Conservation (phyloP, 352 stramenopile species). For the Phytophthora citrophthora region DNA sequence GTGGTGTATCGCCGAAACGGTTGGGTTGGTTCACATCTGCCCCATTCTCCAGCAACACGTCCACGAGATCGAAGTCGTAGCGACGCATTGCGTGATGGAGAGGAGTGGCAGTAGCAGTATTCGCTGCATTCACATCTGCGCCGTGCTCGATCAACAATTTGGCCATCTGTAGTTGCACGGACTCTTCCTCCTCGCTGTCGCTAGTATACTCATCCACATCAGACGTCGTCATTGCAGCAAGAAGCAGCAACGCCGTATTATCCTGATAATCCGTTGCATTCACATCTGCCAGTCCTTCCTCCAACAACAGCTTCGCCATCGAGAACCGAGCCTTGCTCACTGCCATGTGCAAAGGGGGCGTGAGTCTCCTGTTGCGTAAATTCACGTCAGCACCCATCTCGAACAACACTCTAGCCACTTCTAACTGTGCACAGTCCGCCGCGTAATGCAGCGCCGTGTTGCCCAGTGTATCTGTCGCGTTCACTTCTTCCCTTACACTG, state of each 20-base stretch:
- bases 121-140: conserved; percentile 35
- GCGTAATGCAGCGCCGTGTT: conserved; percentile 48
- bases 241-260: conserved; percentile 34
- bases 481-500: conserved; percentile 30
- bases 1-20: conserved; percentile 38
- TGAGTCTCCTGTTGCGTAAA: conserved; percentile 25
- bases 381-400: conserved; percentile 31
- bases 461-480: conserved; percentile 30
- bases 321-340: conserved; percentile 31
- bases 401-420: conserved; percentile 21
- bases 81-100: conserved; percentile 41
- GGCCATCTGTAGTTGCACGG: conserved; percentile 30
- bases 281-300: conserved; percentile 32
- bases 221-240: conserved; percentile 31
- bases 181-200: conserved; percentile 28
- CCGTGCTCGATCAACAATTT: conserved; percentile 34
- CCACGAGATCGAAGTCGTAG: conserved; percentile 40
- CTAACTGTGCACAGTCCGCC: conserved; percentile 24
- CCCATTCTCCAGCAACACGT: conserved; percentile 34
- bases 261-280: conserved; percentile 34
- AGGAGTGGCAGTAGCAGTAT: conserved; percentile 22
- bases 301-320: conserved; percentile 34
- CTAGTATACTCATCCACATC: conserved; percentile 37
- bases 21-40: conserved; percentile 39
- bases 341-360: conserved; percentile 31